Conservation (phyloP, 1,284 basidiomycete species). For the Cutaneotrichosporon sp. region DNA sequence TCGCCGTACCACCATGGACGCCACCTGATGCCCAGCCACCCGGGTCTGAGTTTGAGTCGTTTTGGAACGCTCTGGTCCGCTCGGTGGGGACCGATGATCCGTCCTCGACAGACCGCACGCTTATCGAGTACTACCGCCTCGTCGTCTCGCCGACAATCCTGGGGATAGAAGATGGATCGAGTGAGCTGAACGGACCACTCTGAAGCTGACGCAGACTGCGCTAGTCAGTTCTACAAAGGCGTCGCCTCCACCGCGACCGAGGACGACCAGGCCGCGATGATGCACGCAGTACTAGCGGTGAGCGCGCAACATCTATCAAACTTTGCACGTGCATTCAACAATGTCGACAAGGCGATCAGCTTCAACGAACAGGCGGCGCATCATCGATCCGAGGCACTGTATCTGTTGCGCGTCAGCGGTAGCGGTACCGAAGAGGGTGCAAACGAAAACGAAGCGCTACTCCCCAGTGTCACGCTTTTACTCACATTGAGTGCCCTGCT, state of each 20-base stretch:
- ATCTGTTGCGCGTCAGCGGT: slow-evolving; percentile 2
- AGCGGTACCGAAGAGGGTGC: background rate
- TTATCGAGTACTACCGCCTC: slow-evolving; percentile 10
- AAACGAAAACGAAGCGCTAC: slow-evolving; percentile 1
- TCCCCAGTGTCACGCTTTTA: slow-evolving; percentile 1
- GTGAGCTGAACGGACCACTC: background rate
- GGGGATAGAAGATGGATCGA: slow-evolving; percentile 1
- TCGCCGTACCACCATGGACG: slow-evolving; percentile 9
- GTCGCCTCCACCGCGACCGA: background rate
- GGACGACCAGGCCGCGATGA: slow-evolving; percentile 8
- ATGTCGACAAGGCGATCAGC: slow-evolving; percentile 3
- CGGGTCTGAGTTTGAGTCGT: slow-evolving; percentile 2
- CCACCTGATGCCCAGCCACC: background rate
- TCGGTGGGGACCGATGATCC: background rate
- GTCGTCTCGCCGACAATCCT: slow-evolving; percentile 5
- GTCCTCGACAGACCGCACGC: background rate
- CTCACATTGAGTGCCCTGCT: background rate
- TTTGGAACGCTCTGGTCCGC: background rate
- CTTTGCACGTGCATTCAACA: slow-evolving; percentile 11
- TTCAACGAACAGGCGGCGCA: slow-evolving; percentile 10
- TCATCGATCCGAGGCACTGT: slow-evolving; percentile 7
- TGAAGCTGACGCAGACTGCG: slow-evolving; percentile 3
- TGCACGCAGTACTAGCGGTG: slow-evolving; percentile 6
- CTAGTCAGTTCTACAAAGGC: slow-evolving; percentile 6
- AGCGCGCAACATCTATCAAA: slow-evolving; percentile 4